Evolutionary conservation across 805 yeast species (phyloP), one percentile per base, ranked within the genome.

Genomic region (Candida adriatica): DNA sequence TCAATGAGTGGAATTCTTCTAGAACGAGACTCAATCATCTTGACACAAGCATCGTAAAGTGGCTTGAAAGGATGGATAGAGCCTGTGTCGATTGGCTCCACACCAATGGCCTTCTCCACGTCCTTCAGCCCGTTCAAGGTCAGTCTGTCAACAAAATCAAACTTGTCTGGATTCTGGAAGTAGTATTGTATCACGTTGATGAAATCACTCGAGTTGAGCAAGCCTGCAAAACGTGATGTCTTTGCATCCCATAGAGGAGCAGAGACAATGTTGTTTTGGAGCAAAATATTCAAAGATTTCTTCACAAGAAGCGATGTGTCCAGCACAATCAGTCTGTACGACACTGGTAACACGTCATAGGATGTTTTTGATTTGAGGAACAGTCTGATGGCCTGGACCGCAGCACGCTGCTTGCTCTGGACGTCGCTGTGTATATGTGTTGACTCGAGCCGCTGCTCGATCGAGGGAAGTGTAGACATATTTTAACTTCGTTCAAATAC

Each of bases 211-310:
- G 94, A 77, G 4, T 97, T 92, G 48, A 92, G 65, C 40, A 92
- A 70, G 4, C 99, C 99, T 2, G 96, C 96, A 64, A 92, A 92
- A 49, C 82, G 70, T 11, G 95, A 82, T 11, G 83, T 75, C 50
- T 80, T 73, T 37, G 90, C 80, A 58, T 90, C 84, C 99, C 99
- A 92, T 31, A 92, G 64, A 3, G 99, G 98, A 5, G 97, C 97
- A 33, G 94, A 80, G 19, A 92, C 96, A 49, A 92, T 86, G 53
- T 85, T 84, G 57, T 92, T 92, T 54, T 92, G 97, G 31, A 92
- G 65, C 39, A 92, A 61, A 18, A 94, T 88, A 43, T 86, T 87
- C 50, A 92, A 66, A 5, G 96, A 83, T 54, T 90, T 86, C 59
- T 90, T 88, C 23, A 92, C 94, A 35, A 86, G 62, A 29, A 92